These are phyloP conservation scores for Nymphaea thermarum DNA, from an alignment of 164 flowering plant genomes.

Conservation along the genomic window DNA sequence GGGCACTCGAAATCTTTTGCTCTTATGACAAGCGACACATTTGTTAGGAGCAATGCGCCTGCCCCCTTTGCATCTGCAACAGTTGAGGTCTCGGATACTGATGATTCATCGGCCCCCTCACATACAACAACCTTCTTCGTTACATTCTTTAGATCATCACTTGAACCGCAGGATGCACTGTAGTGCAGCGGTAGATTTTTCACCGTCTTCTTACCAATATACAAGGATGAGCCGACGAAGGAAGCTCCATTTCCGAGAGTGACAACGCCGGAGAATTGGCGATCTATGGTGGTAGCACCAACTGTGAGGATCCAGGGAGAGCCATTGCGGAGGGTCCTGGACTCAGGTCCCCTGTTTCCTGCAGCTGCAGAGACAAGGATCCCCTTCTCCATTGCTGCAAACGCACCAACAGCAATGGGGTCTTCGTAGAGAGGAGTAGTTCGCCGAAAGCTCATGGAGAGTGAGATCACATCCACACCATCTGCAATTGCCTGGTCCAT, in stretches of 20 bases:
- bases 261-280: conserved; percentile 8
- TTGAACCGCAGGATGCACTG: background rate
- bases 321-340: conserved; percentile 7
- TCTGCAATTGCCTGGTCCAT: conserved; percentile 47
- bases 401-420: conserved; percentile 9
- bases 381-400: conserved; percentile 7
- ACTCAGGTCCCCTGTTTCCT: conserved; percentile 20
- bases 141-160: background rate
- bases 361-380: conserved; percentile 4
- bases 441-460: conserved; percentile 17
- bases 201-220: background rate
- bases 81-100: background rate
- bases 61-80: background rate
- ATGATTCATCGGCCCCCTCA: background rate
- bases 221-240: background rate
- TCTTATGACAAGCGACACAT: background rate
- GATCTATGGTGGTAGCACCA: conserved; percentile 13
- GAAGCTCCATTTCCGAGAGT: conserved; percentile 26
- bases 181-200: background rate
- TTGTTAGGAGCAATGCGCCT: background rate
- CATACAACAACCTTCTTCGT: background rate
- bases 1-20: background rate
- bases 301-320: conserved; percentile 4
- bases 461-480: conserved; percentile 38
- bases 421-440: background rate